A percentile compares a stretch with the other conserved stretches of the same genome.
These are phyloP conservation scores for Fusarium caatingaense DNA, from an alignment of 2,329 filamentous ascomycete genomes.

Conservation along the genomic window DNA sequence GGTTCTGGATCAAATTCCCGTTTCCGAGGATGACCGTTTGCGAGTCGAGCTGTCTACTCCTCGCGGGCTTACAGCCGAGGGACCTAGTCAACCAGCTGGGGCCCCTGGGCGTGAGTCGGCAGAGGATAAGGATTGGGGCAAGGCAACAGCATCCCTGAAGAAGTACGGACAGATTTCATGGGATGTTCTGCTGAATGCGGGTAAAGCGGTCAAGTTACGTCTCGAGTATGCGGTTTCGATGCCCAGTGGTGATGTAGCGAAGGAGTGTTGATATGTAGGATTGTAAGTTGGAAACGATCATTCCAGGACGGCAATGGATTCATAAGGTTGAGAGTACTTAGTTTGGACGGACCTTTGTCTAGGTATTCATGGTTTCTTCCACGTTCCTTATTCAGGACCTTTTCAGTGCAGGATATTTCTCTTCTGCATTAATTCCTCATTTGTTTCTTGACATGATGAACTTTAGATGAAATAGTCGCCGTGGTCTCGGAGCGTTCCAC, in stretches of 20 bases:
- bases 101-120: conserved; percentile 44
- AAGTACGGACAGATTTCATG: conserved; percentile 69
- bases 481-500: too few species aligned
- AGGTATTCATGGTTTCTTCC: background rate
- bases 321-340: background rate
- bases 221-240: conserved; percentile 72
- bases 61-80: conserved; percentile 57
- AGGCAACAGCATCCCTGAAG: conserved; percentile 63
- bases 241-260: conserved; percentile 59
- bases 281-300: background rate
- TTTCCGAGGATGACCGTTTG: conserved; percentile 70
- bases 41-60: conserved; percentile 63
- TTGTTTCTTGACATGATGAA: background rate
- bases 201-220: conserved; percentile 65
- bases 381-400: background rate
- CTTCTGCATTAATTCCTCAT: too few species aligned
- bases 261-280: conserved; percentile 36
- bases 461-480: too few species aligned
- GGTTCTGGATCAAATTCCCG: conserved; percentile 70
- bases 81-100: conserved; percentile 53
- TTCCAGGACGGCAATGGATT: background rate
- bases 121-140: conserved; percentile 62
- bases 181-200: conserved; percentile 68
- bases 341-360: background rate
- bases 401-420: too few species aligned